Evolutionary conservation across 2,329 filamentous ascomycete species (phyloP).

Genomic region (Arthrobotrys conoides): DNA sequence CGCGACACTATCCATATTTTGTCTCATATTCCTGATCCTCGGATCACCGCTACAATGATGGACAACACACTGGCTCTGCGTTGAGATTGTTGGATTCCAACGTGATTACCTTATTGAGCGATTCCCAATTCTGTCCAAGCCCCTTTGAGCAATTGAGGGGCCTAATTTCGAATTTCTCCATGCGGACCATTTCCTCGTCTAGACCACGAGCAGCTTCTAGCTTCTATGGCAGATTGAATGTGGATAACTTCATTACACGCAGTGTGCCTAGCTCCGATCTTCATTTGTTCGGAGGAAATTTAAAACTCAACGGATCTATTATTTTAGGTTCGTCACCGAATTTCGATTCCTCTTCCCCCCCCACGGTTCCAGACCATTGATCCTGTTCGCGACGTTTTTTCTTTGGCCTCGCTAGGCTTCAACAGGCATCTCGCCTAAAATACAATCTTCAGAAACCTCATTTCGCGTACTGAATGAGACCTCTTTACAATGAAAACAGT

Average conservation of each 20-base stretch:
- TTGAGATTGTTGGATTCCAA: slow-evolving; percentile 17
- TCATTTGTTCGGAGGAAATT: slow-evolving; percentile 35
- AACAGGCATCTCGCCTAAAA: slow-evolving; percentile 39
- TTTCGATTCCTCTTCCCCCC: too few species aligned
- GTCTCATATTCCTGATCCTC: not conserved
- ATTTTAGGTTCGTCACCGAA: not conserved
- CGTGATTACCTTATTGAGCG: not conserved
- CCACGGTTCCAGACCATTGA: slow-evolving; percentile 7
- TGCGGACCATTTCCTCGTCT: not conserved
- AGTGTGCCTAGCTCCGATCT: slow-evolving; percentile 39
- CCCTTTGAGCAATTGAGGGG: not conserved
- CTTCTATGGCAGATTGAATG: slow-evolving; percentile 4
- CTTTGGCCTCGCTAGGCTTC: slow-evolving; percentile 24
- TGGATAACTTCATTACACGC: slow-evolving; percentile 17
- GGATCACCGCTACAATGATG: too few species aligned
- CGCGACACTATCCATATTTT: not conserved
- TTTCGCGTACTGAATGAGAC: slow-evolving; percentile 53
- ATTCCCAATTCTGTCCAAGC: not conserved
- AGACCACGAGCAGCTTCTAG: not conserved
- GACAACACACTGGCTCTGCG: slow-evolving; percentile 8
- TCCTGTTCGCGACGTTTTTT: slow-evolving; percentile 33
- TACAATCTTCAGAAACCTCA: slow-evolving; percentile 43
- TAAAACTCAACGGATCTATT: slow-evolving; percentile 4
- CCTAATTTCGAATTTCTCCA: not conserved
- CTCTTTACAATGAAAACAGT: slow-evolving; percentile 18